Conservation (phyloP, 495 filamentous ascomycete species). For the Neurospora discreta region DNA sequence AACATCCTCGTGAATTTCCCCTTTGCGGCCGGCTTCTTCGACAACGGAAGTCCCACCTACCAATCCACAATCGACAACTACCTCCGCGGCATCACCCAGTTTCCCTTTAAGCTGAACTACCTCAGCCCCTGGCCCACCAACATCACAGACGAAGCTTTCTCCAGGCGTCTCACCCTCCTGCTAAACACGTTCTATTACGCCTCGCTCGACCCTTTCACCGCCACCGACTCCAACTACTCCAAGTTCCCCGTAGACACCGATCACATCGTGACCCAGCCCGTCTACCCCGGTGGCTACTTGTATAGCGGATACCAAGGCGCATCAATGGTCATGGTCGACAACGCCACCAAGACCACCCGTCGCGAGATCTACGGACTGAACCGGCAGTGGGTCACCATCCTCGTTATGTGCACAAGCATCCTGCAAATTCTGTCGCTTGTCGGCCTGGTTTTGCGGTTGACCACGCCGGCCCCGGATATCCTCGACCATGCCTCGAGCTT, state of each 20-base stretch:
- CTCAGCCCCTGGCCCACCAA: background rate
- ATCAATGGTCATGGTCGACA: background rate
- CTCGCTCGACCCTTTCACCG: background rate
- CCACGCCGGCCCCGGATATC: background rate
- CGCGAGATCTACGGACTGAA: background rate
- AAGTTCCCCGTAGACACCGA: background rate
- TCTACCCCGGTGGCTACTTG: background rate
- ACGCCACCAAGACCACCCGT: background rate
- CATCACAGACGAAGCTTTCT: background rate
- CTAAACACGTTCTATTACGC: background rate
- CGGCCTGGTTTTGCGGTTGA: background rate
- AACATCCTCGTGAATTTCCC: background rate
- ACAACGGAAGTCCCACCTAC: background rate
- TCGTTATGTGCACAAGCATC: background rate
- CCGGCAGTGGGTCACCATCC: background rate
- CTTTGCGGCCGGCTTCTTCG: background rate
- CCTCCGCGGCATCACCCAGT: background rate
- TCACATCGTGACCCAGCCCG: background rate
- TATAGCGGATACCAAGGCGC: background rate
- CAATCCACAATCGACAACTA: background rate
- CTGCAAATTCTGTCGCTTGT: background rate
- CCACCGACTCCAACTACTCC: background rate
- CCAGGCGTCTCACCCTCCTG: background rate
- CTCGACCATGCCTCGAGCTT: background rate
- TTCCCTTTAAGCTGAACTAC: background rate